phyloP scores from a whole-genome alignment of 306 rosid genomes.

The Vigna nakashimae region DNA sequence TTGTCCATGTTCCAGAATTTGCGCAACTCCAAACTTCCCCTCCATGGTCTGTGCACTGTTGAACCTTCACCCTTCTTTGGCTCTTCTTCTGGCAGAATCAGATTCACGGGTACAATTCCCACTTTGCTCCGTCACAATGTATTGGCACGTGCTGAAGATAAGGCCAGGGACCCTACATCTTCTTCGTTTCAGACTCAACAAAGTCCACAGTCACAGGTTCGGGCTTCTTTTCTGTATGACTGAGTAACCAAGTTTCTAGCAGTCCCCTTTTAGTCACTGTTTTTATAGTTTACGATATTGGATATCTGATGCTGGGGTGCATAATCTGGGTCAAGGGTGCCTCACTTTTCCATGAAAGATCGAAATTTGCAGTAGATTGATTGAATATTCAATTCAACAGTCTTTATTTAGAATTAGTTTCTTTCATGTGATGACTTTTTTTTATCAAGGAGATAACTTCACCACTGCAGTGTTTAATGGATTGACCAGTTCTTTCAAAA shows the following conservation, averaged over 20 bases:
- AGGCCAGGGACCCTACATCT: constrained; percentile 58
- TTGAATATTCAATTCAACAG: constrained; percentile 7
- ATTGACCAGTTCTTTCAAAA: not conserved
- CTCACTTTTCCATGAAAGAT: constrained; percentile 29
- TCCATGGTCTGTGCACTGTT: constrained; percentile 40
- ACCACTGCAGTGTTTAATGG: constrained; percentile 17
- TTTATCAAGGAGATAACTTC: not conserved
- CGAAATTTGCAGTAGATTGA: constrained; percentile 18
- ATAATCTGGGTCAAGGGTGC: constrained; percentile 30
- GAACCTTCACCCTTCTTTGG: constrained; percentile 51
- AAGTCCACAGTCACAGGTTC: constrained; percentile 53
- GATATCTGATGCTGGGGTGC: constrained; percentile 41
- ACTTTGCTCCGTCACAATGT: constrained; percentile 58
- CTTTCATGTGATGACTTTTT: too few species aligned
- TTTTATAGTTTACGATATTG: constrained; percentile 25
- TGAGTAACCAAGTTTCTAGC: not conserved
- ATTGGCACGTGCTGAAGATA: constrained; percentile 78
- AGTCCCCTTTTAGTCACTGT: constrained; percentile 19
- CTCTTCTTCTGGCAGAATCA: constrained; percentile 49
- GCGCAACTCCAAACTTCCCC: constrained; percentile 39
- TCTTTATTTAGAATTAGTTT: constrained; percentile 16
- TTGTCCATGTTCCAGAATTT: constrained; percentile 49
- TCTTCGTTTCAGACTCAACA: constrained; percentile 63
- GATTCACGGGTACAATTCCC: constrained; percentile 41
- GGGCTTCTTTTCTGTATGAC: constrained; percentile 57